phyloP scores from a whole-genome alignment of 2,329 filamentous ascomycete genomes.

The Pseudogymnoascus sp. region DNA sequence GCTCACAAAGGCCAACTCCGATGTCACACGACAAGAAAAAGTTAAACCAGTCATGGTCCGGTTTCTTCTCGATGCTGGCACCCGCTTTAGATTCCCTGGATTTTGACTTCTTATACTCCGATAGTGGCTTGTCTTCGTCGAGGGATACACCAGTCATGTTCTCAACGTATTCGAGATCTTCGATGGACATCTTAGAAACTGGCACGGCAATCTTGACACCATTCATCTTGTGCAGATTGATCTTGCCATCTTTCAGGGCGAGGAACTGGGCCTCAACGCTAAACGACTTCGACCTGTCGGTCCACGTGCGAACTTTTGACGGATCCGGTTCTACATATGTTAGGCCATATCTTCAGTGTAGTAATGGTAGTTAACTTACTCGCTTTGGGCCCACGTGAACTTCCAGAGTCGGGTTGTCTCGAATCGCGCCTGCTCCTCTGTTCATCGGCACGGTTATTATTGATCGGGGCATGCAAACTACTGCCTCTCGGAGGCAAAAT shows the following conservation, averaged over 20 bases:
- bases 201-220: conserved; percentile 98
- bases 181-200: conserved; percentile 87
- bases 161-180: conserved; percentile 94
- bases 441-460: conserved; percentile 59
- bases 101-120: conserved; percentile 57
- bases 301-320: conserved; percentile 82
- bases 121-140: conserved; percentile 85
- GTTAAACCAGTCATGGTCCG: conserved; percentile 96
- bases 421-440: conserved; percentile 68
- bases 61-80: conserved; percentile 45
- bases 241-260: conserved; percentile 88
- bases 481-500: conserved; percentile 70
- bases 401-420: conserved; percentile 49
- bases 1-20: conserved; percentile 84
- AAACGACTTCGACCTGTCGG: conserved; percentile 89
- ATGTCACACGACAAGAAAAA: conserved; percentile 94
- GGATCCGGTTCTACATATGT: conserved; percentile 64
- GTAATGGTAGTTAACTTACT: conserved; percentile 48
- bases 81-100: conserved; percentile 22
- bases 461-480: conserved; percentile 62
- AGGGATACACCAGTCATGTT: conserved; percentile 76
- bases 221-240: conserved; percentile 95
- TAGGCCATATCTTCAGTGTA: not conserved
- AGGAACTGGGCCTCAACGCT: conserved; percentile 97
- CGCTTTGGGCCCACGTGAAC: conserved; percentile 53